phyloP scores from a whole-genome alignment of 129 eudicot species.

The Flaveria trinervia region DNA sequence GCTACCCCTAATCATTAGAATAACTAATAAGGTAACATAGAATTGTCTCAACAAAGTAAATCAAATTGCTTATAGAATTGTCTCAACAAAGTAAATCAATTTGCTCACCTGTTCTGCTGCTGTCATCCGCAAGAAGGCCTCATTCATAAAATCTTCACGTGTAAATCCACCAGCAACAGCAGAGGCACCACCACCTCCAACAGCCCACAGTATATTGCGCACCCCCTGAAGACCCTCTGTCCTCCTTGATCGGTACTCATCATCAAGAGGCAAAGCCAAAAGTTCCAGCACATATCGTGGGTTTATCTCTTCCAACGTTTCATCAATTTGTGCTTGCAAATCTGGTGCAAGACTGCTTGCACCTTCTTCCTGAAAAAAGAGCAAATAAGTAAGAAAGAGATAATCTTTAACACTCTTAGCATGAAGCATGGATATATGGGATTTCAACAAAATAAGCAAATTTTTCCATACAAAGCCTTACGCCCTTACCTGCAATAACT shows the following conservation, averaged over 20 bases:
- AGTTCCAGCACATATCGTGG: constrained; percentile 95
- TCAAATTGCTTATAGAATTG: constrained; percentile 5
- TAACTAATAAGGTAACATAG: background rate
- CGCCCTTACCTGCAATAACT: constrained; percentile 85
- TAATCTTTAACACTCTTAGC: no score
- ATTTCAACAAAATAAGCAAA: background rate
- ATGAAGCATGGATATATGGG: background rate
- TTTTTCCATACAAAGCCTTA: constrained; percentile 9
- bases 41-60: constrained; percentile 14
- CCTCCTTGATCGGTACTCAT: constrained; percentile 65
- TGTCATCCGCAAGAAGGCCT: constrained; percentile 82
- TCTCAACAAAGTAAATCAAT: constrained; percentile 17
- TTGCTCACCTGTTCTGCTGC: constrained; percentile 82
- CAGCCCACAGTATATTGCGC: constrained; percentile 90
- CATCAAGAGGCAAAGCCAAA: constrained; percentile 77
- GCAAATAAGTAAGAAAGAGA: constrained; percentile 5
- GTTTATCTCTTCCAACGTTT: constrained; percentile 86
- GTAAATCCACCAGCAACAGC: constrained; percentile 93
- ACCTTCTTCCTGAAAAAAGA: constrained; percentile 81
- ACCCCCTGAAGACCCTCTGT: constrained; percentile 95
- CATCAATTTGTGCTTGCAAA: constrained; percentile 94
- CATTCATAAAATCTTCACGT: constrained; percentile 96
- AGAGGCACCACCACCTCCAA: constrained; percentile 98
- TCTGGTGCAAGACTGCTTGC: constrained; percentile 97
- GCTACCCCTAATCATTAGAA: constrained; percentile 5